A percentile compares a stretch with the other conserved stretches of the same genome.
These are phyloP conservation scores for Tetracladium marchalianum DNA, from an alignment of 495 filamentous ascomycete genomes.

Conservation along the genomic window DNA sequence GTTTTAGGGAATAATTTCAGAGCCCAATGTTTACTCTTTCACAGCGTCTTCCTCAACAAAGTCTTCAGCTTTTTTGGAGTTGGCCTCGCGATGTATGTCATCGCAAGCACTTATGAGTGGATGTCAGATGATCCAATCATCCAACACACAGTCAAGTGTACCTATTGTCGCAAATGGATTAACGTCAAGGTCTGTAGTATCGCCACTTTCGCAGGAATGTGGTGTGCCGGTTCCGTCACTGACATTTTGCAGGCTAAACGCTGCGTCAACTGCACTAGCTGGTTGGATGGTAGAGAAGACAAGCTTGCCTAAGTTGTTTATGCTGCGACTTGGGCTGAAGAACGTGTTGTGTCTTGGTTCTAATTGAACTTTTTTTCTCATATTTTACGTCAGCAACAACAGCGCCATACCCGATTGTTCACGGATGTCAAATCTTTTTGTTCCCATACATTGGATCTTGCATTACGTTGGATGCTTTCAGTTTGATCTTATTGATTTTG, in stretches of 20 bases:
- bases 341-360: no score
- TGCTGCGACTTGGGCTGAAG: no score
- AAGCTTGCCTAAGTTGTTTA: neutral
- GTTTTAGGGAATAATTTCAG: neutral
- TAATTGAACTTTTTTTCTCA: no score
- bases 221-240: neutral
- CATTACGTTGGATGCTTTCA: no score
- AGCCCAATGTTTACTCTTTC: neutral
- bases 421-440: no score
- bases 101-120: slow-evolving; percentile 57
- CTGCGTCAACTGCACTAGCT: slow-evolving; percentile 66
- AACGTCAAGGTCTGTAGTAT: slow-evolving; percentile 45
- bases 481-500: no score
- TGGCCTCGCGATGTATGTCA: slow-evolving; percentile 52
- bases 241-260: slow-evolving; percentile 38
- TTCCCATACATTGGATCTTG: no score
- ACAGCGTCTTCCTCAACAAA: slow-evolving; percentile 54
- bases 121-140: slow-evolving; percentile 56
- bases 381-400: no score
- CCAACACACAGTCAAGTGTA: slow-evolving; percentile 59
- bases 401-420: no score
- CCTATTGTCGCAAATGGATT: slow-evolving; percentile 60
- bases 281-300: slow-evolving; percentile 70
- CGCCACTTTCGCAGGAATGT: neutral
- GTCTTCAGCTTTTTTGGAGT: slow-evolving; percentile 57